Base-by-base conservation (phyloP, 768 basidiomycete genomes). In the Boletus speciosus region DNA sequence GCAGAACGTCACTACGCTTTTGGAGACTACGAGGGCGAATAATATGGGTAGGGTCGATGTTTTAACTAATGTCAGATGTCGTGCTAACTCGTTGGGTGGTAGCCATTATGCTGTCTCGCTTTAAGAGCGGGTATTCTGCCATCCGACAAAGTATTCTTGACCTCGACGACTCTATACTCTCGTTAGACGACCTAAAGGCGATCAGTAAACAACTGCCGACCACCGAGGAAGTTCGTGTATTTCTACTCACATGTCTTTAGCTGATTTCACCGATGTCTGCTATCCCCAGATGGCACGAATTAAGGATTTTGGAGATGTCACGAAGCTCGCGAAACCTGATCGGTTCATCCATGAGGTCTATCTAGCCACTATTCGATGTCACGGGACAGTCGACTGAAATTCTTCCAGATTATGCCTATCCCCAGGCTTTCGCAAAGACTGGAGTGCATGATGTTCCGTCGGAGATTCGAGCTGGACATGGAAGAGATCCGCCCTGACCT, bases 401-500 rank as follows among this genome's bases (percentile, higher is more conserved):
- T n/a, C 5, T 39, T 21, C 11, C 42, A 94, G 90, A 87, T 95
- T 50, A 86, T 86, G 76, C 72, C 73, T 1, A 85, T 96, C 35
- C 90, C 93, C 2, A 78, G 90, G 23, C 78, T 96, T 10, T 64
- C 80, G 3, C 79, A 86, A 57, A 81, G 94, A 6, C 65, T 94
- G 25, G 83, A 87, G 5, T 88, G 85, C 63, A 93, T 96, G 87
- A 64, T 93, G 12, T 95, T 88, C 67, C 82, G 91, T 11, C 79
- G 83, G n/a, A 84, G 83, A 58, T 77, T 96, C 14, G 90, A 94
- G 46, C 65, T 93, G 41, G 90, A 92, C 39, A 77, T 93, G 34
- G 89, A 84, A 55, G 93, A 98, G 72, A 78, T 90, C 36, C 80
- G 86, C 21, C 90, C 91, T 0, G 93, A 96, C 55, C 67, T 98